Evolutionary conservation across 345 rosid genomes (phyloP).

Genomic region (Euphorbia tirucalli): DNA sequence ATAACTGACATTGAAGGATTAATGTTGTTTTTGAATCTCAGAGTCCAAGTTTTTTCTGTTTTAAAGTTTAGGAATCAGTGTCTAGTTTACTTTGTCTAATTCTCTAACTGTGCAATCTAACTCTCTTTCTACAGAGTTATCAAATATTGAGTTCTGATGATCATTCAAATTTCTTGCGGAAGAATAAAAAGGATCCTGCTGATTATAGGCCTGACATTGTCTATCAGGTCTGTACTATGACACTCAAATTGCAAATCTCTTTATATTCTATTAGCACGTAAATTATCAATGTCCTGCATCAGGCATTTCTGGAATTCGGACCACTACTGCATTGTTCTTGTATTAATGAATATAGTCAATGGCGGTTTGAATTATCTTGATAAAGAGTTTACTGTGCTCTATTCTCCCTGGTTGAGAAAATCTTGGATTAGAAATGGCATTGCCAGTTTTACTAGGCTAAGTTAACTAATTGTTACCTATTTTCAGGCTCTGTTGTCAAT

Average conservation of each 20-base stretch:
- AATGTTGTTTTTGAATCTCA: neutral
- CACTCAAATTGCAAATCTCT: neutral
- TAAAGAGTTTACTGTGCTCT: neutral
- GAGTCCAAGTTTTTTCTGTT: neutral
- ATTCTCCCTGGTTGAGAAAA: neutral
- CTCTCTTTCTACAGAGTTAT: conserved; percentile 47
- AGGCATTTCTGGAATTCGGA: neutral
- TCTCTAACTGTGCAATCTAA: neutral
- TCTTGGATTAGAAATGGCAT: neutral
- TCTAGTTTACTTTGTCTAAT: neutral
- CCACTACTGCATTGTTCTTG: neutral
- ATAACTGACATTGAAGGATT: neutral
- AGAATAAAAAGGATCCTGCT: conserved; percentile 68
- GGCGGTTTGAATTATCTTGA: neutral
- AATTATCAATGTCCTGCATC: neutral
- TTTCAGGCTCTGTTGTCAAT: conserved; percentile 72
- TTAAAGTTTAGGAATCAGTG: neutral
- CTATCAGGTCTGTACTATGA: conserved; percentile 56
- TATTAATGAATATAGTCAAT: neutral
- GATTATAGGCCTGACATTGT: conserved; percentile 82
- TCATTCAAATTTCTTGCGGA: conserved; percentile 72
- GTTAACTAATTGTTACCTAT: neutral
- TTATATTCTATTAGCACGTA: neutral
- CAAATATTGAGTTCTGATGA: conserved; percentile 89
- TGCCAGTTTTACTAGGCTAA: no score